A percentile compares a stretch with the other conserved stretches of the same genome.
These are phyloP conservation scores for Aspergillus japonicus DNA, from an alignment of 2,329 filamentous ascomycete genomes.

Conservation along the genomic window DNA sequence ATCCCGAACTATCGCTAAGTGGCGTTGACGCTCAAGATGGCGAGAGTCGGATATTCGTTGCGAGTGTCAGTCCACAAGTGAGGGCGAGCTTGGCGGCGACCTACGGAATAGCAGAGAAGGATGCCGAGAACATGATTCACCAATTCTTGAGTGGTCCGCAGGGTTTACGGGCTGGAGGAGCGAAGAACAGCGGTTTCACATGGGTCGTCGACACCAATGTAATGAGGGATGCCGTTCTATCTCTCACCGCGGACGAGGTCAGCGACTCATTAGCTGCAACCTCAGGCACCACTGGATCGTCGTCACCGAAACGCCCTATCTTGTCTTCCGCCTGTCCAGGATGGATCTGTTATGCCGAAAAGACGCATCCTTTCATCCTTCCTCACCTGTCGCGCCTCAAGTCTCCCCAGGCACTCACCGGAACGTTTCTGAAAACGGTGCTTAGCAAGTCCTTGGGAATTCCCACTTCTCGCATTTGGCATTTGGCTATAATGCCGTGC, in stretches of 20 bases:
- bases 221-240: conserved; percentile 77
- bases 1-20: conserved; percentile 43
- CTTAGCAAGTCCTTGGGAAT: conserved; percentile 72
- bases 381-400: conserved; percentile 89
- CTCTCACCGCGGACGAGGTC: conserved; percentile 73
- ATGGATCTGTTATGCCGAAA: conserved; percentile 98
- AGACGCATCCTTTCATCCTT: conserved; percentile 91
- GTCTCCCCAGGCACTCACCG: conserved; percentile 88
- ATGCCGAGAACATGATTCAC: conserved; percentile 79
- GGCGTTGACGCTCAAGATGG: conserved; percentile 19
- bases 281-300: conserved; percentile 9
- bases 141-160: conserved; percentile 70
- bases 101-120: conserved; percentile 68
- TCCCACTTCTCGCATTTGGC: conserved; percentile 80
- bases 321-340: conserved; percentile 91
- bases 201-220: conserved; percentile 91
- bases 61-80: conserved; percentile 88
- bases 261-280: conserved; percentile 39
- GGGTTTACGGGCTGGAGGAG: conserved; percentile 69
- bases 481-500: conserved; percentile 94
- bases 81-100: conserved; percentile 85
- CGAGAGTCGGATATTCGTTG: conserved; percentile 78
- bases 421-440: conserved; percentile 84
- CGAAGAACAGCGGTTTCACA: conserved; percentile 72
- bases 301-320: conserved; percentile 40